These are phyloP conservation scores for Escovopsis sp. DNA, from an alignment of 2,329 filamentous ascomycete genomes.

Conservation along the genomic window DNA sequence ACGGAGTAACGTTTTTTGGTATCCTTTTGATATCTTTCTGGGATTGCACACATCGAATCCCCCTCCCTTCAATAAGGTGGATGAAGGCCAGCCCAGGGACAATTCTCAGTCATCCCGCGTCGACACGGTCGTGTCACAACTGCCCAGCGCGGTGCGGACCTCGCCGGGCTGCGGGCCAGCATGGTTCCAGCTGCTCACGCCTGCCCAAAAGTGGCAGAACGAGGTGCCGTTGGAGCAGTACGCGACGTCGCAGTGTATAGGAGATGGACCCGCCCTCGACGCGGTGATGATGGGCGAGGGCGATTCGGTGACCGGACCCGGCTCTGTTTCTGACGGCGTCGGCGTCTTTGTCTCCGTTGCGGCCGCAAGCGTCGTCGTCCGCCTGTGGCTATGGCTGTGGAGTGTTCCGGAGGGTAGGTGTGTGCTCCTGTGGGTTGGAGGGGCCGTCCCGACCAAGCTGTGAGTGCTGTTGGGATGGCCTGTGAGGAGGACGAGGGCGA, in stretches of 20 bases:
- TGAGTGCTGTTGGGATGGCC: background rate
- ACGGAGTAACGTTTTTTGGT: too few species aligned
- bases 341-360: background rate
- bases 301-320: too few species aligned
- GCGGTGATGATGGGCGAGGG: background rate
- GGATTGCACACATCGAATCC: too few species aligned
- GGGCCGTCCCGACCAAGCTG: too few species aligned
- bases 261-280: background rate
- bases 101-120: background rate
- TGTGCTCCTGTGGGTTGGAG: background rate
- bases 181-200: constrained; percentile 20
- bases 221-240: constrained; percentile 20
- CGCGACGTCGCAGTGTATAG: constrained; percentile 16
- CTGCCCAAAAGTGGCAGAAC: constrained; percentile 25
- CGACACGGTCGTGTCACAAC: constrained; percentile 3
- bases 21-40: too few species aligned
- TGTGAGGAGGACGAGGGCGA: background rate
- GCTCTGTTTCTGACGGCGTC: too few species aligned
- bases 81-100: too few species aligned
- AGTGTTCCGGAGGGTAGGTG: too few species aligned
- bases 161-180: constrained; percentile 22
- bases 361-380: too few species aligned
- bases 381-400: too few species aligned
- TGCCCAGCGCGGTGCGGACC: constrained; percentile 17
- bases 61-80: too few species aligned